Evolutionary conservation across 2,329 filamentous ascomycete species (phyloP).

Genomic region (Teratosphaeria zuluensis): DNA sequence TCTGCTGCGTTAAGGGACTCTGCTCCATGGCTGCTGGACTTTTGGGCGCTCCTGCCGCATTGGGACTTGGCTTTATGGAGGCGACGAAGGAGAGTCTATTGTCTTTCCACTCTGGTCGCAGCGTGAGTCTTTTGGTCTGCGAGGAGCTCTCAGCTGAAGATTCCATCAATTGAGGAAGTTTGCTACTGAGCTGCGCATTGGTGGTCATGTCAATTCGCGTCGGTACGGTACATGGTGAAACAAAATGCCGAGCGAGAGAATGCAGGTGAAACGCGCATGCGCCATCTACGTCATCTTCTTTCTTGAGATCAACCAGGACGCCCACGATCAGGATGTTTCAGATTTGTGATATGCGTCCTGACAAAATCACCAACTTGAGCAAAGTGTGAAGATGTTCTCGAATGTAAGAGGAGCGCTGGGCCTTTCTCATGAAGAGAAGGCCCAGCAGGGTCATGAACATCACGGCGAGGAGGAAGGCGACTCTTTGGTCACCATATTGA

Average conservation of each 20-base stretch:
- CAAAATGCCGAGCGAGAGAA: background rate
- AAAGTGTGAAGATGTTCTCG: conserved; percentile 11
- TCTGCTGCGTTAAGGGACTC: conserved; percentile 88
- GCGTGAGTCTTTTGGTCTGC: conserved; percentile 7
- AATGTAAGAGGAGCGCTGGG: conserved; percentile 10
- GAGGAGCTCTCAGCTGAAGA: background rate
- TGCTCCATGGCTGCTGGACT: conserved; percentile 56
- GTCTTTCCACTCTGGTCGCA: conserved; percentile 10
- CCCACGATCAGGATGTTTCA: too few relatives aligned
- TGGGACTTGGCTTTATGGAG: conserved; percentile 5
- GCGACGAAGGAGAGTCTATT: conserved; percentile 10
- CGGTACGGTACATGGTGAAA: background rate
- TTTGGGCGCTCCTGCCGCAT: background rate
- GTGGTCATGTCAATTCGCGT: background rate
- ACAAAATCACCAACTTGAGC: background rate
- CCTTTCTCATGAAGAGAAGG: conserved; percentile 10
- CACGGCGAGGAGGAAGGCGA: conserved; percentile 17
- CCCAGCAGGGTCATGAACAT: background rate
- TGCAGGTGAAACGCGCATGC: background rate
- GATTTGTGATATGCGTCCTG: too few relatives aligned
- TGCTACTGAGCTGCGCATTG: background rate
- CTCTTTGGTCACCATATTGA: conserved; percentile 37
- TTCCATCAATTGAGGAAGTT: background rate
- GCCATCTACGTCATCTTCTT: background rate
- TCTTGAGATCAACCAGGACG: background rate